These are phyloP conservation scores for Diaporthe sp. DNA, from an alignment of 2,329 filamentous ascomycete genomes.

Conservation along the genomic window DNA sequence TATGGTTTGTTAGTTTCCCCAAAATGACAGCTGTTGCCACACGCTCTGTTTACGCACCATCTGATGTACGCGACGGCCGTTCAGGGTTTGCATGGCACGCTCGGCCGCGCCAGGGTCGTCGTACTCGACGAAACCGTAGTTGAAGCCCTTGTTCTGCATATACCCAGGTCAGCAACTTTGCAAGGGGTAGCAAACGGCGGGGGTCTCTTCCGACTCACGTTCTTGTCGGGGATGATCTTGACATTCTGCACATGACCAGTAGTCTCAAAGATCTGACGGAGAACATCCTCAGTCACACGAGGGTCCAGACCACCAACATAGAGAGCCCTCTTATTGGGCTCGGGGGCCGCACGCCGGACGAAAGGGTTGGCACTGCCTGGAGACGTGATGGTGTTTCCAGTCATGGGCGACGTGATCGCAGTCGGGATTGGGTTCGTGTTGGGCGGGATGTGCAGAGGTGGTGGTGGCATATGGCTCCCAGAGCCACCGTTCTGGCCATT, in stretches of 20 bases:
- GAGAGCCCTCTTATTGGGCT: conserved; percentile 97
- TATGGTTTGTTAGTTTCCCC: conserved; percentile 31
- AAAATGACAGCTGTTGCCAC: neutral
- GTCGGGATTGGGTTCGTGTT: conserved; percentile 97
- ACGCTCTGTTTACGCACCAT: conserved; percentile 73
- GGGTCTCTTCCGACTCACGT: conserved; percentile 73
- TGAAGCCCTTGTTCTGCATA: conserved; percentile 91
- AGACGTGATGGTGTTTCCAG: conserved; percentile 81
- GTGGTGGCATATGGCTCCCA: conserved; percentile 88
- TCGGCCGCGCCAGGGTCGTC: conserved; percentile 97
- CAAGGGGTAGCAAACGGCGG: neutral
- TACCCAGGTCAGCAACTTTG: conserved; percentile 46
- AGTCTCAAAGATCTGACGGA: conserved; percentile 98
- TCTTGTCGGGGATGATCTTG: conserved; percentile 99
- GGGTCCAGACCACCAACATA: conserved; percentile 97
- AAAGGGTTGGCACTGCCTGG: conserved; percentile 86
- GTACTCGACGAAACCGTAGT: conserved; percentile 99
- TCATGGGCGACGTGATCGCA: conserved; percentile 90
- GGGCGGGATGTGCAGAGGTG: conserved; percentile 92
- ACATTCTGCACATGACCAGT: conserved; percentile 98
- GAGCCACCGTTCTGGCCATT: conserved; percentile 79
- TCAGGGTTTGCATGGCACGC: conserved; percentile 96
- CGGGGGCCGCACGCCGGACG: conserved; percentile 90
- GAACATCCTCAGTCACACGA: conserved; percentile 93
- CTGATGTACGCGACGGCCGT: conserved; percentile 95